Base-by-base conservation (phyloP, 257 asterid species). In the Linaria vulgaris region DNA sequence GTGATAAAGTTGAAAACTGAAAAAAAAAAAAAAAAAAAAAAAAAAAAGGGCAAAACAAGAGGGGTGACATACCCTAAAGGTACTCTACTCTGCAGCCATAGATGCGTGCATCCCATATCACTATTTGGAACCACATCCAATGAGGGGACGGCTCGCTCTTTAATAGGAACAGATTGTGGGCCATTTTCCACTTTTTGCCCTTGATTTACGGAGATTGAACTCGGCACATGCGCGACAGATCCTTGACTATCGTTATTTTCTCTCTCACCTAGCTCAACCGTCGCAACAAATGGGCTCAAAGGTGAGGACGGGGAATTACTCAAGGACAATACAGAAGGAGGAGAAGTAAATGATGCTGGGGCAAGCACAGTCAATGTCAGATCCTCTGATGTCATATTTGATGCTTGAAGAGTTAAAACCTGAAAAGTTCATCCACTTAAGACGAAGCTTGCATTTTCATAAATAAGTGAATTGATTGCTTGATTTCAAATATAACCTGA, bases 31-130 rank as follows among this genome's bases (percentile, higher is more conserved):
- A n/a, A n/a, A n/a, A n/a, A n/a, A n/a, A n/a, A n/a, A n/a, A n/a
- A n/a, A n/a, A n/a, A n/a, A 45, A 66, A 45, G 3, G 45, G 47
- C 16, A 52, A 44, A 27, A 16, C 23, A 21, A 13, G 12, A 68
- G 68, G 60, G 60, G 71, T 66, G 38, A 39, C 59, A 74, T 88
- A 94, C 99, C 99, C 99, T 16, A 94, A 78, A 5, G 97, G 99
- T 65, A 90, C 97, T 81, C 95, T 80, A 68, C 99, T 94, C 82
- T 94, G 97, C 75, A 94, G 80, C 99, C 99, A 94, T 67, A 94
- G 78, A 78, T 94, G 99, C 51, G 96, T 78, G 87, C 99, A 90
- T 21, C 95, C 89, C 67, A 79, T 69, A 83, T 87, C 97, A 60
- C 82, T 69, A 61, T 76, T 76, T 61, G 94, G 91, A 72, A 78